Evolutionary conservation across 768 basidiomycete genomes (phyloP).

Genomic region (Favolaschia claudopus): DNA sequence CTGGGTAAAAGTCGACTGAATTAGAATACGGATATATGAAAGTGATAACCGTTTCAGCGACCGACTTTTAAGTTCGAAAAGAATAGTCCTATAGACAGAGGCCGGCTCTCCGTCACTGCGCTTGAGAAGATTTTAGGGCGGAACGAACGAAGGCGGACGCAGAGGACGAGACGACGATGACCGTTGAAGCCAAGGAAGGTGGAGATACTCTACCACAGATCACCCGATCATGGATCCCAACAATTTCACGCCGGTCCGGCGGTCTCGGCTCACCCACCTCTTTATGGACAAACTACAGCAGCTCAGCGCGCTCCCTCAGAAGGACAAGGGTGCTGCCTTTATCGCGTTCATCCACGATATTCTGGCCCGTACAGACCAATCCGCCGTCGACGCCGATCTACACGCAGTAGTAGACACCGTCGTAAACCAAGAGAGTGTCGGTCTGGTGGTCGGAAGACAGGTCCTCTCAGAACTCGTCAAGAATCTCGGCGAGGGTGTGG

Average conservation of each 20-base stretch:
- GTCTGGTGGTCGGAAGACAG: slow-evolving; percentile 88
- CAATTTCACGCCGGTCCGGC: neutral
- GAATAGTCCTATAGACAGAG: slow-evolving; percentile 12
- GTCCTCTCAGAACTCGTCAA: slow-evolving; percentile 87
- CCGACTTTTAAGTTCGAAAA: slow-evolving; percentile 4
- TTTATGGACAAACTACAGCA: slow-evolving; percentile 77
- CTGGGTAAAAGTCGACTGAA: neutral
- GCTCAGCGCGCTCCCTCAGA: slow-evolving; percentile 72
- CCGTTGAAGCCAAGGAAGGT: slow-evolving; percentile 22
- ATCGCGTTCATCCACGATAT: slow-evolving; percentile 72
- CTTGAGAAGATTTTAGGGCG: slow-evolving; percentile 9
- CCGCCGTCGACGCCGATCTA: slow-evolving; percentile 60
- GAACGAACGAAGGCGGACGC: slow-evolving; percentile 8
- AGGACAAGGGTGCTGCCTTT: slow-evolving; percentile 84
- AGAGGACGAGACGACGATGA: slow-evolving; percentile 5
- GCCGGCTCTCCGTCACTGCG: slow-evolving; percentile 22
- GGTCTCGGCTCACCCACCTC: slow-evolving; percentile 10
- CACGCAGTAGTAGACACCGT: slow-evolving; percentile 80
- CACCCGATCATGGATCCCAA: slow-evolving; percentile 2
- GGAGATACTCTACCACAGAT: neutral
- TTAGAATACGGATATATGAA: slow-evolving; percentile 7
- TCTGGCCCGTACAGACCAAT: slow-evolving; percentile 57
- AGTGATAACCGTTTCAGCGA: neutral
- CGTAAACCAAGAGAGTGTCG: slow-evolving; percentile 81
- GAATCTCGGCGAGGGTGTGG: slow-evolving; percentile 61